Percentiles rank a stretch among this genome's conserved stretches.
phyloP scores from a whole-genome alignment of 805 yeast genomes.

The Yarrowia bubula region DNA sequence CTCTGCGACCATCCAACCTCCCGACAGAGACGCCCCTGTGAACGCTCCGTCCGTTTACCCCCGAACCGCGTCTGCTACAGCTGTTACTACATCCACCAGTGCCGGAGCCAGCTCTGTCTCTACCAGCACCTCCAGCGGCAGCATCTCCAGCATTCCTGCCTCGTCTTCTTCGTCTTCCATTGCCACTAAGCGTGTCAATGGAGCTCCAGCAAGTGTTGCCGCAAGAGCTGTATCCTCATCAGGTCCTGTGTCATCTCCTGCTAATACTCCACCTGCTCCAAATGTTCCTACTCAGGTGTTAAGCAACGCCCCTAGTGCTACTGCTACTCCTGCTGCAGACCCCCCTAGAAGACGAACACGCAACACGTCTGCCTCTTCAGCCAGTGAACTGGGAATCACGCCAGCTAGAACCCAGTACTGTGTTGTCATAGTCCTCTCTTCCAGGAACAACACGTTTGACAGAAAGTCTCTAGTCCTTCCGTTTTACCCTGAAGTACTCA shows the following conservation, averaged over 20 bases:
- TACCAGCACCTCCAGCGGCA: constrained; percentile 2
- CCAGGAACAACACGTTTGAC: constrained; percentile 80
- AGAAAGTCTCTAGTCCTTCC: constrained; percentile 79
- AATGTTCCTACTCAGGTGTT: neutral
- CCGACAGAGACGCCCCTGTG: neutral
- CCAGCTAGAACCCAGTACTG: constrained; percentile 40
- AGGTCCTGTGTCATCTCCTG: neutral
- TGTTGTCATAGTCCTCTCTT: constrained; percentile 60
- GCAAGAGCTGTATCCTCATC: neutral
- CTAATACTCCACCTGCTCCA: neutral
- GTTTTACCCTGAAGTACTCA: constrained; percentile 72
- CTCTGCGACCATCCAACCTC: constrained; percentile 5
- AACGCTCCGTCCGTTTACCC: constrained; percentile 17
- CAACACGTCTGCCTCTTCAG: constrained; percentile 20
- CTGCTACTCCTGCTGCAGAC: neutral
- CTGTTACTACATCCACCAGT: neutral
- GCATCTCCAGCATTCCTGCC: neutral
- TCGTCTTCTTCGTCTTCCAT: neutral
- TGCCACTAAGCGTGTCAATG: constrained; percentile 11
- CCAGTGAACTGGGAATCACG: constrained; percentile 16
- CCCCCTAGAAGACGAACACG: constrained; percentile 8
- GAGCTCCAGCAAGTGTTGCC: neutral
- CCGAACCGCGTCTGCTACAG: constrained; percentile 12
- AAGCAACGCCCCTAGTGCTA: neutral
- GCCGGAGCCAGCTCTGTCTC: neutral